Base-by-base conservation (phyloP, 176 grass and related monocot genomes). In the Aegilops speltoides region DNA sequence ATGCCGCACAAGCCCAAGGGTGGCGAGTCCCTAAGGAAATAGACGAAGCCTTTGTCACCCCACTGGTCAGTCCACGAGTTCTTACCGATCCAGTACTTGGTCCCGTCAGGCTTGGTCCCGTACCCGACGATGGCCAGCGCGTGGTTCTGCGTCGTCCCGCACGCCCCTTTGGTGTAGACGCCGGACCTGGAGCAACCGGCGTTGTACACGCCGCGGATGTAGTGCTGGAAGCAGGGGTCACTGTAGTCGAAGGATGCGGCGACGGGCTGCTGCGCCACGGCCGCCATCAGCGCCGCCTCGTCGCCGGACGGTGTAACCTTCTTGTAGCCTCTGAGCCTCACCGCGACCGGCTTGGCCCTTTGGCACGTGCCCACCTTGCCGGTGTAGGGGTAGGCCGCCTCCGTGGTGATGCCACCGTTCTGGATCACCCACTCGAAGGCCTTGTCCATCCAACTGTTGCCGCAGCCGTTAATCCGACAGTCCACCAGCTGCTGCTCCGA, bases 221-320 rank as follows among this genome's bases (percentile, higher is more conserved):
- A 68, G 64, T 68, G 64, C 64, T 68, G 28, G 64, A 68, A 68
- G 64, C 64, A 68, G 64, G 64, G 64, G 64, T 68, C 64, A 19
- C 64, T 68, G 64, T 68, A 68, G 64, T 68, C 64, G 29, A 68
- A 68, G 64, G 64, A 68, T 68, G 14, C 64, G 29, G 64, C 64
- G 64, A 68, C 64, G 64, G 64, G 64, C 64, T 68, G 64, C 29
- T 68, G 29, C 14, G 64, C 64, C 64, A 68, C 64, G 64, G 64
- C 64, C 64, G 0, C 64, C 64, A 33, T 33, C 1, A 68, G 64
- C 64, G 0, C 64, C 64, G 15, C 3, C 64, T 68, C 64, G 64
- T 68, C 1, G 12, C 64, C 64, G 7, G 64, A 2, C 28, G 64
- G 29, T 8, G 14, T 1, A 68, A 68, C 7, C 28, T 9, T 32